phyloP scores from a whole-genome alignment of 768 basidiomycete species.

The Phaffia australis region DNA sequence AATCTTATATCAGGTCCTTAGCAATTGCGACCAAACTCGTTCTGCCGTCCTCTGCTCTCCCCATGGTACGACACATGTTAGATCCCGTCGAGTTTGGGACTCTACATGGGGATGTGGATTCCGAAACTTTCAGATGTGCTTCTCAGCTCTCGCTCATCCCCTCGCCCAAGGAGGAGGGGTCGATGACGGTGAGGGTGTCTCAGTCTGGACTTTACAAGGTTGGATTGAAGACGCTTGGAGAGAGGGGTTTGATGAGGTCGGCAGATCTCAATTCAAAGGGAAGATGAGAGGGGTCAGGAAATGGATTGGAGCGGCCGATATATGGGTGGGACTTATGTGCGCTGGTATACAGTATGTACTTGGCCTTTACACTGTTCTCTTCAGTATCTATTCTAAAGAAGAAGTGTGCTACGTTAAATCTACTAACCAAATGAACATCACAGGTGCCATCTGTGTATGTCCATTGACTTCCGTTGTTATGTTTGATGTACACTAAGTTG shows the following conservation, averaged over 20 bases:
- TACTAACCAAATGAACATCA: too few relatives aligned
- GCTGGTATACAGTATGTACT: constrained; percentile 14
- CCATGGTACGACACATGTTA: constrained; percentile 5
- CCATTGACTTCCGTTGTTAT: not conserved
- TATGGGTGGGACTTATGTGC: constrained; percentile 20
- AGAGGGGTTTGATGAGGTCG: constrained; percentile 14
- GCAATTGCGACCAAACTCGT: not conserved
- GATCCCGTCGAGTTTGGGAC: constrained; percentile 3
- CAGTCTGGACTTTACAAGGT: constrained; percentile 14
- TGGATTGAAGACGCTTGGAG: constrained; percentile 24
- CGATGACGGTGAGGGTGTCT: not conserved
- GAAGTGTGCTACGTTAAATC: too few relatives aligned
- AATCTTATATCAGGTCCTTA: constrained; percentile 5
- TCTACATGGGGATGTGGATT: constrained; percentile 20
- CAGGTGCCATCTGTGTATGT: constrained; percentile 7
- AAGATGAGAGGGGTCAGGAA: constrained; percentile 11
- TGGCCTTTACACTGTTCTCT: not conserved
- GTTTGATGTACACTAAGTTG: too few relatives aligned
- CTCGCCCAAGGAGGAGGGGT: not conserved
- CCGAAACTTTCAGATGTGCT: constrained; percentile 21
- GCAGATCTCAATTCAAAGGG: constrained; percentile 10
- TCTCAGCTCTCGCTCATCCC: constrained; percentile 2
- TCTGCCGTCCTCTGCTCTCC: constrained; percentile 22
- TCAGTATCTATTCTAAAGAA: not conserved
- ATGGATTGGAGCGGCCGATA: constrained; percentile 23